Percentiles rank a stretch among this genome's conserved stretches.
These are phyloP conservation scores for Aureobasidium uvarum DNA, from an alignment of 2,329 filamentous ascomycete genomes.

Conservation along the genomic window DNA sequence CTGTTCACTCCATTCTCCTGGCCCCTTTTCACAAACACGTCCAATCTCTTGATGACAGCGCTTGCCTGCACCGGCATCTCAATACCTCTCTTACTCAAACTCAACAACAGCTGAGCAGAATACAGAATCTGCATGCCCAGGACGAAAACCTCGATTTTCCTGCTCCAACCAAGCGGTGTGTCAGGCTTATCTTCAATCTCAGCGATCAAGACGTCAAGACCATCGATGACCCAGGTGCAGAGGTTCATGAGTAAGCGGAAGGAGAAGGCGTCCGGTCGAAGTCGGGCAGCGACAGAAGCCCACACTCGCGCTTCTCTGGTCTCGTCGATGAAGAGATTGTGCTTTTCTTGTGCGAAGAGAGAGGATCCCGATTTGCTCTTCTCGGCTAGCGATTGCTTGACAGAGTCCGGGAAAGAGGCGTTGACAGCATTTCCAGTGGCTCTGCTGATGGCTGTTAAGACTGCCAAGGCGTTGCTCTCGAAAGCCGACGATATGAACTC, in stretches of 20 bases:
- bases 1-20: conserved; percentile 36
- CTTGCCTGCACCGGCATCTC: conserved; percentile 30
- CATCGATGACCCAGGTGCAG: conserved; percentile 52
- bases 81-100: conserved; percentile 28
- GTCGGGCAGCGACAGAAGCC: conserved; percentile 51
- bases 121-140: conserved; percentile 52
- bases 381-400: conserved; percentile 35
- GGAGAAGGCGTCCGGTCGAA: conserved; percentile 34
- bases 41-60: conserved; percentile 36
- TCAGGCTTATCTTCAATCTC: conserved; percentile 49
- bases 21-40: conserved; percentile 33
- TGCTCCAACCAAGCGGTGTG: conserved; percentile 70
- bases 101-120: conserved; percentile 43
- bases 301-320: conserved; percentile 71
- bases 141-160: conserved; percentile 65
- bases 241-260: conserved; percentile 32
- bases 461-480: neutral
- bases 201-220: conserved; percentile 48
- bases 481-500: conserved; percentile 34
- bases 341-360: conserved; percentile 85
- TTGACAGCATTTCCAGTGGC: conserved; percentile 17
- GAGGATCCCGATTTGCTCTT: conserved; percentile 55
- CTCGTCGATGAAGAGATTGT: conserved; percentile 90
- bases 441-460: conserved; percentile 14
- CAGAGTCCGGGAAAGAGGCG: conserved; percentile 31